A percentile compares a stretch with the other conserved stretches of the same genome.
phyloP scores from a whole-genome alignment of 2,329 filamentous ascomycete genomes.

The Chaetomium globosum region DNA sequence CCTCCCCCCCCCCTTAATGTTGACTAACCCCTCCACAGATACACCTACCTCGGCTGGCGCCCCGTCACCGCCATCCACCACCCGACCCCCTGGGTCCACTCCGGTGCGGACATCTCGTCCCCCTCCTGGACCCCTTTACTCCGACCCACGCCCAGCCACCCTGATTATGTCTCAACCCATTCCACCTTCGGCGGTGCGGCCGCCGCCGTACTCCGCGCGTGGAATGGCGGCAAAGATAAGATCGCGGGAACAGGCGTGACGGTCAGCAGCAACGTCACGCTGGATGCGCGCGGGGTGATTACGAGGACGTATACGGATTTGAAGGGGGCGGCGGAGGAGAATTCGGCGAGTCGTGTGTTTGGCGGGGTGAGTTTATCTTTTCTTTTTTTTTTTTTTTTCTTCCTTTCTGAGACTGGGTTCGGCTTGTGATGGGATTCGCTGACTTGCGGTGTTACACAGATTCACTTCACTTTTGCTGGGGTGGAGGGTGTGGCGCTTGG shows the following conservation, averaged over 20 bases:
- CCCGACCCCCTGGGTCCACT: slow-evolving; percentile 24
- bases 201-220: slow-evolving; percentile 27
- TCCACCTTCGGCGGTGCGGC: slow-evolving; percentile 33
- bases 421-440: background rate
- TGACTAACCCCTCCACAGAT: slow-evolving; percentile 18
- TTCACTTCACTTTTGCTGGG: slow-evolving; percentile 33
- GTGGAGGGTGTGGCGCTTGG: slow-evolving; percentile 29
- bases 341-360: slow-evolving; percentile 30
- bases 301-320: slow-evolving; percentile 30
- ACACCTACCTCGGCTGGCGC: slow-evolving; percentile 30
- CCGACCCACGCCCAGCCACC: slow-evolving; percentile 33
- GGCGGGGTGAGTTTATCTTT: slow-evolving; percentile 30
- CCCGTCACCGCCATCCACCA: slow-evolving; percentile 32
- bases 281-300: slow-evolving; percentile 30
- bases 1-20: too few species aligned
- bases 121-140: slow-evolving; percentile 30
- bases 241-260: background rate
- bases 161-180: slow-evolving; percentile 34
- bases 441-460: slow-evolving; percentile 22
- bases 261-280: slow-evolving; percentile 24
- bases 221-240: slow-evolving; percentile 24
- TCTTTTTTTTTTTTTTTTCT: background rate
- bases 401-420: background rate
- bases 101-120: slow-evolving; percentile 26
- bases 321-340: slow-evolving; percentile 29